Evolutionary conservation across 345 rosid species (phyloP).

Genomic region (Eucalyptus victrix): DNA sequence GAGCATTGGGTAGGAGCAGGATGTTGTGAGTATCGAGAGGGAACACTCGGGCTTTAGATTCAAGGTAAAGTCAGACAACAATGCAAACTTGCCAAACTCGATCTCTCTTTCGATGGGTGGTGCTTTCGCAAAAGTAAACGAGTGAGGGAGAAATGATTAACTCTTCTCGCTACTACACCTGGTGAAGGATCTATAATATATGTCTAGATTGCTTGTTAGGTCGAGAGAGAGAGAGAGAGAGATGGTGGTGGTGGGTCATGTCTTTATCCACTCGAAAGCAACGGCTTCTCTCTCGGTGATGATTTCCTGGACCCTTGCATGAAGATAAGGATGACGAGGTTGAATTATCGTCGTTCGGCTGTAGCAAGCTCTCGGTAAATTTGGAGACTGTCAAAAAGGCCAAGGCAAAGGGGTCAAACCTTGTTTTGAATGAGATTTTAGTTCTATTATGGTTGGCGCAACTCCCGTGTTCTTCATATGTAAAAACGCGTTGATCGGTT

Average conservation of each 20-base stretch:
- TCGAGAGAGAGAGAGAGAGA: background rate
- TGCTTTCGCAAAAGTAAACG: background rate
- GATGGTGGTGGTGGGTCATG: background rate
- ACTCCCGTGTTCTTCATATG: background rate
- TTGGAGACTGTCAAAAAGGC: background rate
- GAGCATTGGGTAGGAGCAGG: background rate
- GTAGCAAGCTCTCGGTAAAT: background rate
- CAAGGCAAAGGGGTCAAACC: background rate
- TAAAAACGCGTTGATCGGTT: background rate
- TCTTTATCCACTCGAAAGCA: background rate
- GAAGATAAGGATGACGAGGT: background rate
- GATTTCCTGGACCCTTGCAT: background rate
- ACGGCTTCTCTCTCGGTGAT: background rate
- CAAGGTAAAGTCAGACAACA: background rate
- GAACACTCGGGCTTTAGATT: background rate
- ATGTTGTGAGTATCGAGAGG: background rate
- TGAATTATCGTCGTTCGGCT: background rate
- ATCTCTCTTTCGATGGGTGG: background rate
- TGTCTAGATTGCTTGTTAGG: background rate
- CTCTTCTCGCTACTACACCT: background rate
- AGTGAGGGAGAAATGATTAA: background rate
- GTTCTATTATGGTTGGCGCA: background rate
- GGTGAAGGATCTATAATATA: background rate
- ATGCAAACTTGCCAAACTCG: background rate
- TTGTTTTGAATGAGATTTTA: background rate